A percentile compares a stretch with the other conserved stretches of the same genome.
Evolutionary conservation across 1,284 basidiomycete species (phyloP).

Genomic region (Puccinia novopanici): DNA sequence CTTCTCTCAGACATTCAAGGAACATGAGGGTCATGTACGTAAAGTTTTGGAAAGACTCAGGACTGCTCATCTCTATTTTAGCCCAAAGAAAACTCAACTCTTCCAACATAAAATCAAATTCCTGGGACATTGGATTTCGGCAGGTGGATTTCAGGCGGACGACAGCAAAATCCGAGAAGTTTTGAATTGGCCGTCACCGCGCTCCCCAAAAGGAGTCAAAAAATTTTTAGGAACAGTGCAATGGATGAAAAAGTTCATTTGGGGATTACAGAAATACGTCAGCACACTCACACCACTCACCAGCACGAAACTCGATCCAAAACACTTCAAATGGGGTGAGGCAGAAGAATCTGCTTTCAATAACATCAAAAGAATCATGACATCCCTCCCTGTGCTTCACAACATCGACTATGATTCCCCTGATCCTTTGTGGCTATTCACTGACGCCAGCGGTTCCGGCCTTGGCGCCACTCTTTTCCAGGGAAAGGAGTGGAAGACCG

Average conservation of each 20-base stretch:
- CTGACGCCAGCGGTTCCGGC: not conserved
- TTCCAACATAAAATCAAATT: slow-evolving; percentile 11
- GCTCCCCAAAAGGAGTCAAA: slow-evolving; percentile 2
- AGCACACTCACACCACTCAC: not conserved
- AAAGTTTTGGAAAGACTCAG: not conserved
- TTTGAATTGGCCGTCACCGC: not conserved
- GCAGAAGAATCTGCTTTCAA: not conserved
- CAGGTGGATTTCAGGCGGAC: not conserved
- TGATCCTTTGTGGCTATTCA: not conserved
- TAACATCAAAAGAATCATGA: not conserved
- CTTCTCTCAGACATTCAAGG: not conserved
- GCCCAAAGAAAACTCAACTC: slow-evolving; percentile 11
- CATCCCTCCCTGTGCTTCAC: not conserved
- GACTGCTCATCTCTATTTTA: not conserved
- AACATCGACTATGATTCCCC: not conserved
- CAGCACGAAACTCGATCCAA: not conserved
- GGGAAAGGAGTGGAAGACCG: slow-evolving; percentile 28
- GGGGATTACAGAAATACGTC: too few species aligned
- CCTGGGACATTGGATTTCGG: slow-evolving; percentile 20
- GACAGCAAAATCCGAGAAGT: too few species aligned
- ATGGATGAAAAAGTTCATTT: too few species aligned
- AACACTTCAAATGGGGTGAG: not conserved
- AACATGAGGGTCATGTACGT: not conserved
- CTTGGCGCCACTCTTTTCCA: not conserved
- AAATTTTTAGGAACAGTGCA: slow-evolving; percentile 4